These are phyloP conservation scores for Lithocarpus polystachyus DNA, from an alignment of 306 rosid species.

Conservation along the genomic window DNA sequence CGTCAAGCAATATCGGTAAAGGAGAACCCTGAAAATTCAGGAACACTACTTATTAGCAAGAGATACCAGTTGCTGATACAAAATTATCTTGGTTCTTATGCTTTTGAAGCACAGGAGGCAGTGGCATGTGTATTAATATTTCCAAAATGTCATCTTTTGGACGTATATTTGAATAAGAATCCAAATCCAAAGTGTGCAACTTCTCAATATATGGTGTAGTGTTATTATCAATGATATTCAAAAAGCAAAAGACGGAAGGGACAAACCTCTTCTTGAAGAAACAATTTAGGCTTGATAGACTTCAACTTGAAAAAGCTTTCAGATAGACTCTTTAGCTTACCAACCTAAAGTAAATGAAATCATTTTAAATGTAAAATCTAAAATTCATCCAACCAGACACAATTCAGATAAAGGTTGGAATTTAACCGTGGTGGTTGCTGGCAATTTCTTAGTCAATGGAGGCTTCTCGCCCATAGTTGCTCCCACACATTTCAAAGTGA, in stretches of 20 bases:
- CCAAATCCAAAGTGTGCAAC: not conserved
- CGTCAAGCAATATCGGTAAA: conserved; percentile 65
- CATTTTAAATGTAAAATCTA: conserved; percentile 10
- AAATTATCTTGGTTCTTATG: not conserved
- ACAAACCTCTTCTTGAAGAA: conserved; percentile 87
- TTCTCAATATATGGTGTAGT: conserved; percentile 2
- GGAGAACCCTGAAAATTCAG: conserved; percentile 69
- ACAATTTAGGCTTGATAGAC: conserved; percentile 65
- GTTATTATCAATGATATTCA: conserved; percentile 14
- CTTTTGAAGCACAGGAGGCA: not conserved
- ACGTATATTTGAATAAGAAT: not conserved
- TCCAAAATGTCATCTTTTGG: not conserved
- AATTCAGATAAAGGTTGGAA: not conserved
- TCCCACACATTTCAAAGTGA: conserved; percentile 84
- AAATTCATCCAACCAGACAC: conserved; percentile 21
- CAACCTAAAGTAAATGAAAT: conserved; percentile 50
- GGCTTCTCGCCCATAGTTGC: conserved; percentile 92
- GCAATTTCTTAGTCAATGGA: conserved; percentile 74
- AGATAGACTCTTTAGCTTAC: conserved; percentile 85
- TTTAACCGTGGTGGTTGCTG: conserved; percentile 75
- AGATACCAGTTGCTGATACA: not conserved
- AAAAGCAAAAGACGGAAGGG: not conserved
- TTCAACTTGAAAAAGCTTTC: conserved; percentile 89
- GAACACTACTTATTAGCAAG: conserved; percentile 12
- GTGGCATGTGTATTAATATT: not conserved